phyloP scores from a whole-genome alignment of 2,329 filamentous ascomycete species.

The Colletotrichum horii region DNA sequence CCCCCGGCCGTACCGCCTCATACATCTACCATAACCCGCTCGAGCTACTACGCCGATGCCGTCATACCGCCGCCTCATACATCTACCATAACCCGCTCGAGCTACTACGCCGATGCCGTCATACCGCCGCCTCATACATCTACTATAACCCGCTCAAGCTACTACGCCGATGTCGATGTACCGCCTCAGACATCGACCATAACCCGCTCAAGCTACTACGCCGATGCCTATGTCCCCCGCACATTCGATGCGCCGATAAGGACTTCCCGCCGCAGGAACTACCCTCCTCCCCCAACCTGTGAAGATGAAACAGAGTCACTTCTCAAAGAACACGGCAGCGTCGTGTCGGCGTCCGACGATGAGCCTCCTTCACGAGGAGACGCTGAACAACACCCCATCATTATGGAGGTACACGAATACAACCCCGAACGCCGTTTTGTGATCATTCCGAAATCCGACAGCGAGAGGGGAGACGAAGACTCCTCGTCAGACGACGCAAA shows the following conservation, averaged over 20 bases:
- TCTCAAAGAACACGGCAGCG: conserved; percentile 60
- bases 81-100: not conserved
- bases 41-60: not conserved
- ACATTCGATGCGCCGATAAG: conserved; percentile 23
- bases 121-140: not conserved
- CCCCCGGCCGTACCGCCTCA: conserved; percentile 17
- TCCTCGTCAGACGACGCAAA: conserved; percentile 25
- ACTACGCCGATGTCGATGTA: not conserved
- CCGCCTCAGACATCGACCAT: not conserved
- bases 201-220: not conserved
- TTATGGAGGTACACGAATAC: conserved; percentile 65
- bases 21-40: not conserved
- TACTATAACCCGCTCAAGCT: not conserved
- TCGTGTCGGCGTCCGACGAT: conserved; percentile 44
- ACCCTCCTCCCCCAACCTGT: conserved; percentile 68
- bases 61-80: not conserved
- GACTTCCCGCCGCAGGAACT: conserved; percentile 30
- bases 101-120: not conserved
- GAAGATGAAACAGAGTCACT: conserved; percentile 73
- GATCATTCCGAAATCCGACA: conserved; percentile 47
- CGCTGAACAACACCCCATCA: conserved; percentile 71
- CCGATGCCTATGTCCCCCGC: not conserved
- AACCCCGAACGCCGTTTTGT: conserved; percentile 72
- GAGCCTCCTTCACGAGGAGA: conserved; percentile 67
- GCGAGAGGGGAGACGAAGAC: conserved; percentile 17